These are phyloP conservation scores for Geotrichum ghanense DNA, from an alignment of 805 yeast genomes.

Conservation along the genomic window DNA sequence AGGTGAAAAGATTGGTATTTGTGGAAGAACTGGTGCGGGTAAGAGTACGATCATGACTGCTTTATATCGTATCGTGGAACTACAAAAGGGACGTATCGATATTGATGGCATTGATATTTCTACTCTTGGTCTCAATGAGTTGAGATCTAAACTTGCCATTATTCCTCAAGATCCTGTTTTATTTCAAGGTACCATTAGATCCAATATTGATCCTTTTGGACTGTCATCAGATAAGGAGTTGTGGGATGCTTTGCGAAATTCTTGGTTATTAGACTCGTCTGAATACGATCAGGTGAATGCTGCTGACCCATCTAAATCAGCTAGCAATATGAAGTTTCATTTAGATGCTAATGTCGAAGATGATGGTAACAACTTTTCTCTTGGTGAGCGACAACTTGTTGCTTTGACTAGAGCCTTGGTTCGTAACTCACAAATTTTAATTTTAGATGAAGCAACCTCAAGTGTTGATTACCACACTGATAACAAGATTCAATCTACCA, in stretches of 20 bases:
- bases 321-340: slow-evolving; percentile 43
- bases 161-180: slow-evolving; percentile 87
- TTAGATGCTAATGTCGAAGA: slow-evolving; percentile 50
- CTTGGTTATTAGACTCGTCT: slow-evolving; percentile 30
- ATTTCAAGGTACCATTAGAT: slow-evolving; percentile 67
- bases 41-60: slow-evolving; percentile 68
- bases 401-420: slow-evolving; percentile 66
- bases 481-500: slow-evolving; percentile 50
- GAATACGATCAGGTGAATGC: slow-evolving; percentile 15
- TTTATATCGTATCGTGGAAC: slow-evolving; percentile 55
- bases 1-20: slow-evolving; percentile 66
- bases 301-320: background rate
- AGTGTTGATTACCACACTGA: slow-evolving; percentile 70
- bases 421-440: slow-evolving; percentile 46
- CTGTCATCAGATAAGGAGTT: slow-evolving; percentile 43
- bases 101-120: slow-evolving; percentile 65
- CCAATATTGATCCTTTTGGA: slow-evolving; percentile 69
- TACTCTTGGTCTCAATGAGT: slow-evolving; percentile 50
- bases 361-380: slow-evolving; percentile 58
- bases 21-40: slow-evolving; percentile 91
- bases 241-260: slow-evolving; percentile 59
- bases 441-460: slow-evolving; percentile 71
- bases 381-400: slow-evolving; percentile 62
- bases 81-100: slow-evolving; percentile 37
- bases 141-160: slow-evolving; percentile 64